Evolutionary conservation across 2,329 filamentous ascomycete species (phyloP).

Genomic region (Pseudogymnoascus sp.): DNA sequence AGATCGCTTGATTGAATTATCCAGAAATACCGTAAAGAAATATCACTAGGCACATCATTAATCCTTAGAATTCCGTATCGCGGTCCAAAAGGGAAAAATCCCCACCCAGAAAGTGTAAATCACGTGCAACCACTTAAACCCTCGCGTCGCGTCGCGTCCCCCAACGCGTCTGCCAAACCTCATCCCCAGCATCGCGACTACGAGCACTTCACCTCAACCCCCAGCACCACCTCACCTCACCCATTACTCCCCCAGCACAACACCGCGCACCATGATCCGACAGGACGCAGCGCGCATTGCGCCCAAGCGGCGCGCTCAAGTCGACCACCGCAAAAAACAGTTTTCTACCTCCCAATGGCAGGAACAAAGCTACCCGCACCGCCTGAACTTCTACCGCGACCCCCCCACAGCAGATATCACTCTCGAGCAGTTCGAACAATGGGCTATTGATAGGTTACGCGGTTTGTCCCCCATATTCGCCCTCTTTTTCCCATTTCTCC

Average conservation of each 20-base stretch:
- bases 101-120: not conserved
- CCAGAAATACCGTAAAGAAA: not conserved
- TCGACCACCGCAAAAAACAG: conserved; percentile 79
- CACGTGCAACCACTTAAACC: conserved; percentile 9
- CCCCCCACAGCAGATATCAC: conserved; percentile 92
- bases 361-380: conserved; percentile 71
- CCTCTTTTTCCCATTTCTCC: not conserved
- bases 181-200: not conserved
- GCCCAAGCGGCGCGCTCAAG: conserved; percentile 66
- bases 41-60: not conserved
- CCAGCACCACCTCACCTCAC: not conserved
- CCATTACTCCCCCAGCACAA: not conserved
- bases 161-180: not conserved
- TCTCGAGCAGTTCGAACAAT: conserved; percentile 96
- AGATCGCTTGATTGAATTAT: not conserved
- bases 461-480: conserved; percentile 40
- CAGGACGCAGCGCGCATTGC: conserved; percentile 27
- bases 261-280: conserved; percentile 22
- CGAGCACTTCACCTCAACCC: not conserved
- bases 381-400: conserved; percentile 84
- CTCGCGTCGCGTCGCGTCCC: not conserved
- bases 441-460: conserved; percentile 88
- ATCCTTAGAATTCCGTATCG: not conserved
- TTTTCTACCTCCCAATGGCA: conserved; percentile 73
- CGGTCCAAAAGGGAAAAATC: not conserved